Conservation (phyloP, 2,329 filamentous ascomycete species). For the Beauveria pseudobassiana region DNA sequence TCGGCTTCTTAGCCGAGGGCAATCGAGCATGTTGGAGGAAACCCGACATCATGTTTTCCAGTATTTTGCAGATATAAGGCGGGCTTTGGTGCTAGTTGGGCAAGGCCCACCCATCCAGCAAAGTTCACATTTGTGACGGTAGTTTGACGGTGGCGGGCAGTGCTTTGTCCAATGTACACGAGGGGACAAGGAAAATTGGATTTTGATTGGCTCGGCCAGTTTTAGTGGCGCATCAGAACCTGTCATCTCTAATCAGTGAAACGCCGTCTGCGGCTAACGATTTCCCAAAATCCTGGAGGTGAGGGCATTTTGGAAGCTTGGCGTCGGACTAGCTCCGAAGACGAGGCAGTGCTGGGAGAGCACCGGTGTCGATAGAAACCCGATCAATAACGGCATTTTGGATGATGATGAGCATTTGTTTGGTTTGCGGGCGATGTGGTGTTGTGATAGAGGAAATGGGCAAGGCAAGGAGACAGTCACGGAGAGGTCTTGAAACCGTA, state of each 20-base stretch:
- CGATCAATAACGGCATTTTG: neutral
- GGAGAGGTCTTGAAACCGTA: no score
- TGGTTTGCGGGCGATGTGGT: neutral
- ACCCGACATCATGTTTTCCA: neutral
- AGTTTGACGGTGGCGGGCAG: neutral
- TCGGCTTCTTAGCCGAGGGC: conserved; percentile 1
- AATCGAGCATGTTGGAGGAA: neutral
- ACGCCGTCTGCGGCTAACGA: neutral
- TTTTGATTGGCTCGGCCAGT: neutral
- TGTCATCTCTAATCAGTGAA: neutral
- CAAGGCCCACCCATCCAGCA: neutral
- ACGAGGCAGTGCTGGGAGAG: neutral
- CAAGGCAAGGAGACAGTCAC: no score
- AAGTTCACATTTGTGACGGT: neutral
- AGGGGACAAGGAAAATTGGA: neutral
- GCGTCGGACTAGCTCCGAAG: neutral
- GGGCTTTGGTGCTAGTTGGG: neutral
- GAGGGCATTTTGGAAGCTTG: neutral
- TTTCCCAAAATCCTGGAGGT: neutral
- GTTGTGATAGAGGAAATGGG: neutral
- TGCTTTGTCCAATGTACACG: neutral
- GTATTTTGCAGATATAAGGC: conserved; percentile 8
- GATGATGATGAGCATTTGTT: neutral
- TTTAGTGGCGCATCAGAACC: neutral
- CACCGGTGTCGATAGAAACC: neutral